phyloP scores from a whole-genome alignment of 2,329 filamentous ascomycete genomes.

The Aotearoamyces nothofagi region DNA sequence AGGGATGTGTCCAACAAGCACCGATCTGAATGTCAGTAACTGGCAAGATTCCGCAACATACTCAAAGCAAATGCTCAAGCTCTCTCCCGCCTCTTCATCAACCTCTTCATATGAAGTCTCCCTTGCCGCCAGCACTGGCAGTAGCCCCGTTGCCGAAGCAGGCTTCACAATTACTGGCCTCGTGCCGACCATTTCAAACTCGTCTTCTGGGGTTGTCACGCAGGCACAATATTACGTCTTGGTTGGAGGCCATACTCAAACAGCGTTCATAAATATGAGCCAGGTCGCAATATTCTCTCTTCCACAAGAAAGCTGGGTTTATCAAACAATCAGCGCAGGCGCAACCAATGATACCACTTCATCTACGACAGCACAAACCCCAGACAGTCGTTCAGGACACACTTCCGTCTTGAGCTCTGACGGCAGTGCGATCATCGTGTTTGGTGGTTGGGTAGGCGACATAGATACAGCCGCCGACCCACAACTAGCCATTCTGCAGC shows the following conservation, averaged over 20 bases:
- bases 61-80: conserved; percentile 60
- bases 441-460: conserved; percentile 89
- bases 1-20: conserved; percentile 66
- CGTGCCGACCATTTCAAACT: conserved; percentile 52
- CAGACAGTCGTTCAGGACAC: conserved; percentile 75
- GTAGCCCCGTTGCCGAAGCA: conserved; percentile 64
- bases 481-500: conserved; percentile 61
- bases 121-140: conserved; percentile 31
- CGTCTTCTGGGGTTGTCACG: conserved; percentile 42
- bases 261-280: conserved; percentile 88
- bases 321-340: conserved; percentile 46
- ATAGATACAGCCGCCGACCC: conserved; percentile 61
- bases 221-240: conserved; percentile 69
- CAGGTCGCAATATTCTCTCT: conserved; percentile 76
- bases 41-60: conserved; percentile 64
- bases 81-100: conserved; percentile 33
- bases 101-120: conserved; percentile 25
- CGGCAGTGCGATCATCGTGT: conserved; percentile 59
- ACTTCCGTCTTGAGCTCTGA: conserved; percentile 70
- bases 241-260: conserved; percentile 69
- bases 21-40: conserved; percentile 23
- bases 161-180: conserved; percentile 74
- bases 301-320: conserved; percentile 77
- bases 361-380: conserved; percentile 6
- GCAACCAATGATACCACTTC: conserved; percentile 30